Evolutionary conservation across 1,139 yeast genomes (phyloP).

Genomic region (Eremothecium coryli): DNA sequence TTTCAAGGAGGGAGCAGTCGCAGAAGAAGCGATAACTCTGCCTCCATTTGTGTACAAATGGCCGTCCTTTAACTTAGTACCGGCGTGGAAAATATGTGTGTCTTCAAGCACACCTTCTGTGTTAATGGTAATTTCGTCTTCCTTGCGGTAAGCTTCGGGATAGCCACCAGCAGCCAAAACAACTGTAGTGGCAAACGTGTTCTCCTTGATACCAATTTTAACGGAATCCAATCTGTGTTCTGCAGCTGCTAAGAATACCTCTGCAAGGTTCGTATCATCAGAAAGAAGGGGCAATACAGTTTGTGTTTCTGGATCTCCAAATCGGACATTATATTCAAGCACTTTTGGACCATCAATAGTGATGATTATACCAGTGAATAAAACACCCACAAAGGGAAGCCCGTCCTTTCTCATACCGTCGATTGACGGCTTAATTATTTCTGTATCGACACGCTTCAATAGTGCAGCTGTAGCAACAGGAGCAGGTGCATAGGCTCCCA

Average conservation of each 20-base stretch:
- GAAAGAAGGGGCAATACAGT: conserved; percentile 81
- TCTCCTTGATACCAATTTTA: conserved; percentile 48
- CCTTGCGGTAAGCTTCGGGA: conserved; percentile 79
- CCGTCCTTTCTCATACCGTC: conserved; percentile 97
- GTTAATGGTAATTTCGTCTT: conserved; percentile 66
- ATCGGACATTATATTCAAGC: conserved; percentile 92
- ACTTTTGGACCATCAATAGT: conserved; percentile 83
- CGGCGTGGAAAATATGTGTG: conserved; percentile 87
- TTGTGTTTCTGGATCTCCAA: conserved; percentile 99
- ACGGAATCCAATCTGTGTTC: conserved; percentile 91
- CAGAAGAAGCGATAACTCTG: conserved; percentile 91
- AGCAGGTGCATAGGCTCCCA: conserved; percentile 99
- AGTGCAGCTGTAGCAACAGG: conserved; percentile 83
- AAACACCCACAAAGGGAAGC: conserved; percentile 88
- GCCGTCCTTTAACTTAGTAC: conserved; percentile 53
- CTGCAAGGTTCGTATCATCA: conserved; percentile 82
- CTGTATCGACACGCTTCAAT: conserved; percentile 56
- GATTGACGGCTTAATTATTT: conserved; percentile 80
- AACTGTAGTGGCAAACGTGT: conserved; percentile 75
- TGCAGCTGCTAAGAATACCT: conserved; percentile 86
- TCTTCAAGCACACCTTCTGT: conserved; percentile 40
- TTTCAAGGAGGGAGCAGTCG: conserved; percentile 64
- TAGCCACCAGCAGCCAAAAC: conserved; percentile 97
- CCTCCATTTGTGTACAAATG: conserved; percentile 84
- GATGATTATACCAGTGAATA: conserved; percentile 95